A percentile compares a stretch with the other conserved stretches of the same genome.
Conservation (phyloP, 352 stramenopile species). For the Globisporangium camurandrum region DNA sequence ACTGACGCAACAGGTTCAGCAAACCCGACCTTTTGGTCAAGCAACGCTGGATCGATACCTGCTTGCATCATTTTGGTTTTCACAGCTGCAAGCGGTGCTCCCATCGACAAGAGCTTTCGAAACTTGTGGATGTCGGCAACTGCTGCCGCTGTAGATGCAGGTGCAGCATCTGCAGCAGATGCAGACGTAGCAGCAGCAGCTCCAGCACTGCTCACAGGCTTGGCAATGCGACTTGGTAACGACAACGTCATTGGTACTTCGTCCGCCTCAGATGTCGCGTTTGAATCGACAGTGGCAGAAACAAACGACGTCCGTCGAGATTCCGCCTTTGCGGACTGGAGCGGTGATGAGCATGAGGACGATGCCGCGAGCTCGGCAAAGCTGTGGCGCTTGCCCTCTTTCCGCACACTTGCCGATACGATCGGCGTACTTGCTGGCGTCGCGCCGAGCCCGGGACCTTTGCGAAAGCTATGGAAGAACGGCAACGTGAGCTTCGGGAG, state of each 20-base stretch:
- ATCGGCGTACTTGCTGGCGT: constrained; percentile 67
- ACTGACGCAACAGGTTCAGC: not conserved
- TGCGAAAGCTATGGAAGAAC: constrained; percentile 66
- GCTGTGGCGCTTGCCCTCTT: constrained; percentile 53
- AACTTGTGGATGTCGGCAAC: constrained; percentile 61
- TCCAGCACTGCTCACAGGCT: no score
- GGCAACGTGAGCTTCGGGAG: constrained; percentile 46
- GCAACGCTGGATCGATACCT: constrained; percentile 36
- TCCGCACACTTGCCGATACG: constrained; percentile 56
- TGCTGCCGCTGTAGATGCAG: constrained; percentile 1
- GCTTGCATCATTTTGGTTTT: constrained; percentile 65
- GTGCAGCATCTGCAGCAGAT: not conserved
- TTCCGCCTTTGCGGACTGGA: not conserved
- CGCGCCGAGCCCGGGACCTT: constrained; percentile 36
- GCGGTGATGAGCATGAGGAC: constrained; percentile 9
- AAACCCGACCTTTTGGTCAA: constrained; percentile 26
- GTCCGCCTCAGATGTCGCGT: no score
- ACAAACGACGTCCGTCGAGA: not conserved
- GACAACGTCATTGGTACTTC: no score
- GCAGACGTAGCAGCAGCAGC: not conserved
- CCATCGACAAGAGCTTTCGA: constrained; percentile 90
- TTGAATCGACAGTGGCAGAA: no score
- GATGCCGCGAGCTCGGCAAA: constrained; percentile 39
- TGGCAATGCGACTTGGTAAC: no score
- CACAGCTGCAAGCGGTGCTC: constrained; percentile 48